Evolutionary conservation across 768 basidiomycete genomes (phyloP).

Genomic region (Amanita thiersii): DNA sequence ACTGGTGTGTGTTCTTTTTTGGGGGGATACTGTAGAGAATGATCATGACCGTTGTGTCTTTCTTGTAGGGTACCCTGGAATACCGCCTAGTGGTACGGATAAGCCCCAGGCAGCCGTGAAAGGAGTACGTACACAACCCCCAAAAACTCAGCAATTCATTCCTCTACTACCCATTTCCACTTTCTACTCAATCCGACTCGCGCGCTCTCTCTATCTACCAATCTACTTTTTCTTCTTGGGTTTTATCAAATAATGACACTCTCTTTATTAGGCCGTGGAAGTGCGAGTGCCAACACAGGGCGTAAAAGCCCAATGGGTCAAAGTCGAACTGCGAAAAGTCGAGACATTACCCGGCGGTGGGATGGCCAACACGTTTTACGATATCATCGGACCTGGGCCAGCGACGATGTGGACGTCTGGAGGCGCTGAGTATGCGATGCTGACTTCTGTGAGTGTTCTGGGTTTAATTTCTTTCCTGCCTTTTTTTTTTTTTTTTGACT

Average conservation of each 20-base stretch:
- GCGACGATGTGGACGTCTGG: constrained; percentile 72
- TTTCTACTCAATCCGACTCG: neutral
- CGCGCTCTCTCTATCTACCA: no score
- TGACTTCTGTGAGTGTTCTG: constrained; percentile 52
- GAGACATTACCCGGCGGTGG: constrained; percentile 75
- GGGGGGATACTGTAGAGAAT: constrained; percentile 5
- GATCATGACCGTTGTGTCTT: neutral
- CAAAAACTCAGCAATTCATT: neutral
- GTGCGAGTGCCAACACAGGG: constrained; percentile 67
- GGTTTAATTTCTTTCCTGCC: neutral
- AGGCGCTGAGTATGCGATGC: constrained; percentile 50
- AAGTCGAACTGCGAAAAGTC: constrained; percentile 85
- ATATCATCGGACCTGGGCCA: constrained; percentile 77
- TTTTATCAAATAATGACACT: constrained; percentile 7
- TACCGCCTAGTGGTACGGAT: constrained; percentile 70
- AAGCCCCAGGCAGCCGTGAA: constrained; percentile 78
- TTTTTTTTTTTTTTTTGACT: constrained; percentile 5
- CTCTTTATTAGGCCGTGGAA: constrained; percentile 65
- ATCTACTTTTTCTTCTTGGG: neutral
- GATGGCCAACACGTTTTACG: constrained; percentile 62
- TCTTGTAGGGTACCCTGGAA: constrained; percentile 69
- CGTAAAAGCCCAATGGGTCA: constrained; percentile 88
- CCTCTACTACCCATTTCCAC: neutral
- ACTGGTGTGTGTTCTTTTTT: constrained; percentile 42
- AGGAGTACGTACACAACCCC: constrained; percentile 50